These are phyloP conservation scores for Hemileccinum impolitum DNA, from an alignment of 768 basidiomycete species.

Conservation along the genomic window DNA sequence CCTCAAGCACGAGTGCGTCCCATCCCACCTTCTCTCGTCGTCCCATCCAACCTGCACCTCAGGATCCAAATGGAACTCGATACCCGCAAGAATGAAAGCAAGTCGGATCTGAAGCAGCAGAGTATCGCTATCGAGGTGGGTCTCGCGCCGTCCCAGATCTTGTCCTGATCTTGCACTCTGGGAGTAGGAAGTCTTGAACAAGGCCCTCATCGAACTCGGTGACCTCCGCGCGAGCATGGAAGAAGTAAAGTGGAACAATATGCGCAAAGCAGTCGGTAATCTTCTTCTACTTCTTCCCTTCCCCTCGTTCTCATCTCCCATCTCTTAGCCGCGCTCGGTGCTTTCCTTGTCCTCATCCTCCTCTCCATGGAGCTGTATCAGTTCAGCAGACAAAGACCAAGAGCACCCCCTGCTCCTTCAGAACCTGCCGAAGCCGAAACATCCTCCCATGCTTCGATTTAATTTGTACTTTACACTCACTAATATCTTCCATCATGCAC, in stretches of 20 bases:
- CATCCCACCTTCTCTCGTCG: background rate
- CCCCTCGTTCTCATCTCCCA: constrained; percentile 1
- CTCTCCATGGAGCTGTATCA: constrained; percentile 63
- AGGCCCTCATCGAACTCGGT: constrained; percentile 66
- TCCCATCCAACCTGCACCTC: background rate
- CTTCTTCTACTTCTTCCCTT: constrained; percentile 8
- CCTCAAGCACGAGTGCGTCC: constrained; percentile 89
- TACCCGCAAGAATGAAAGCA: constrained; percentile 87
- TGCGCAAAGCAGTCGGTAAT: constrained; percentile 77
- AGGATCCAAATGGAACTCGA: constrained; percentile 98
- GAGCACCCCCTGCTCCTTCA: background rate
- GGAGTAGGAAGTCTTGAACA: constrained; percentile 68
- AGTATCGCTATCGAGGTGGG: constrained; percentile 82
- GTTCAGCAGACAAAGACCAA: constrained; percentile 36
- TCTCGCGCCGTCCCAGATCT: background rate
- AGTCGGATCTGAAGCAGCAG: constrained; percentile 76
- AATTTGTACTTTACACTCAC: constrained; percentile 14
- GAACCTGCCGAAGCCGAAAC: constrained; percentile 14
- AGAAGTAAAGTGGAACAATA: constrained; percentile 86
- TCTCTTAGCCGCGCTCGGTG: constrained; percentile 53
- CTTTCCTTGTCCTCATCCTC: constrained; percentile 68
- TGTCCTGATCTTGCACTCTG: background rate
- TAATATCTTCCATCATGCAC: constrained; percentile 6
- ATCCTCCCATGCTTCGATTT: background rate
- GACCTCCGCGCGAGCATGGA: constrained; percentile 80